A percentile compares a stretch with the other conserved stretches of the same genome.
phyloP scores from a whole-genome alignment of 2,329 filamentous ascomycete genomes.

The Fusarium heterosporum region DNA sequence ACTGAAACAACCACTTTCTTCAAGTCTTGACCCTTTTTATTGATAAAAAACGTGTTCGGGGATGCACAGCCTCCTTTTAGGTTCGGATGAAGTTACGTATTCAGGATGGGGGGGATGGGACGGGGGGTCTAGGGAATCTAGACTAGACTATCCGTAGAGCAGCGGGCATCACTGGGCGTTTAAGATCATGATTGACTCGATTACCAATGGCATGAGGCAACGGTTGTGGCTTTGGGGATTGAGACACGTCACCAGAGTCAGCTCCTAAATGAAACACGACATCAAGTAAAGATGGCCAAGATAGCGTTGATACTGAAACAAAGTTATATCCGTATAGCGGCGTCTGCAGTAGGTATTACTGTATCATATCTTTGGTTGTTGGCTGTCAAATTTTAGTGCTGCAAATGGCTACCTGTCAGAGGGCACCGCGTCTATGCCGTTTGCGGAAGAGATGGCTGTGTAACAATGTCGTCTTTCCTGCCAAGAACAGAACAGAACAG shows the following conservation, averaged over 20 bases:
- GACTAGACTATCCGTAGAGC: not conserved
- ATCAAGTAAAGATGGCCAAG: not conserved
- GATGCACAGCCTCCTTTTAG: constrained; percentile 30
- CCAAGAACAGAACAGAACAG: not conserved
- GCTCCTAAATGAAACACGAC: not conserved
- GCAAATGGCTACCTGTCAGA: not conserved
- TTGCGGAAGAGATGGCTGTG: not conserved
- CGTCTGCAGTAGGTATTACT: too few species aligned
- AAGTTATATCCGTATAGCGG: not conserved
- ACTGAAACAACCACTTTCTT: not conserved
- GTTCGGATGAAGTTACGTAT: constrained; percentile 34
- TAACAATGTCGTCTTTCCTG: not conserved
- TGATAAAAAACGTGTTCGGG: constrained; percentile 8
- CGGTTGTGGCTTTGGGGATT: constrained; percentile 30
- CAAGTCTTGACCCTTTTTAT: not conserved
- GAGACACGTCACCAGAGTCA: constrained; percentile 31
- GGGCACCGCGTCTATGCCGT: not conserved
- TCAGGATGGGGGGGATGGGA: constrained; percentile 12
- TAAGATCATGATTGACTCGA: constrained; percentile 3
- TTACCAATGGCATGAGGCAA: constrained; percentile 8
- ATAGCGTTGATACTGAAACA: not conserved
- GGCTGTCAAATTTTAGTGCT: not conserved
- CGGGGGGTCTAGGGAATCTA: not conserved
- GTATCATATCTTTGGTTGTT: not conserved
- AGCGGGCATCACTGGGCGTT: constrained; percentile 7